Conservation (phyloP, 768 basidiomycete species). For the Amylocystis lapponica region DNA sequence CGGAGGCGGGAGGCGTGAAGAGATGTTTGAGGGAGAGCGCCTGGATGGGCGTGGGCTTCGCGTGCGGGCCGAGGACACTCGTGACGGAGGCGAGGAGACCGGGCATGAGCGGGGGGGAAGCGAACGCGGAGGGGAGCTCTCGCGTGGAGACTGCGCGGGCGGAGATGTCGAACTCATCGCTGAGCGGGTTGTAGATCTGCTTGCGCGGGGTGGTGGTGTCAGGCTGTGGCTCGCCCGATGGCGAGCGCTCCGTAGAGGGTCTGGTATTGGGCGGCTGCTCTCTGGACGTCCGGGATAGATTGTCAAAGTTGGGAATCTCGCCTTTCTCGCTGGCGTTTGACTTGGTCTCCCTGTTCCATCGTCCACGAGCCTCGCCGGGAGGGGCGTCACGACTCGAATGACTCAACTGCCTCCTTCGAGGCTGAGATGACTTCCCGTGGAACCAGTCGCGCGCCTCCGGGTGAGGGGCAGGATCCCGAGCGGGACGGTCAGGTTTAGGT, state of each 20-base stretch:
- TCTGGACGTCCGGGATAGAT: not conserved
- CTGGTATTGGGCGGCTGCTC: not conserved
- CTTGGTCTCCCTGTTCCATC: no score
- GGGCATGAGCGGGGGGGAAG: slow-evolving; percentile 63
- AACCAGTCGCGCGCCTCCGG: slow-evolving; percentile 7
- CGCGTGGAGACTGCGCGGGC: slow-evolving; percentile 15
- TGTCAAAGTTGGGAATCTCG: not conserved
- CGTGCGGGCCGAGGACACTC: slow-evolving; percentile 50
- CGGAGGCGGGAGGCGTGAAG: slow-evolving; percentile 26
- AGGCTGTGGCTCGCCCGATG: no score
- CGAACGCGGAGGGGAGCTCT: slow-evolving; percentile 40
- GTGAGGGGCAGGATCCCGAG: slow-evolving; percentile 19
- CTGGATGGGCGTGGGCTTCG: slow-evolving; percentile 75
- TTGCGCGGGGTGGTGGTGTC: not conserved
- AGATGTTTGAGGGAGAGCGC: slow-evolving; percentile 64
- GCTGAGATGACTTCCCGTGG: no score
- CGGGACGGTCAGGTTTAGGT: slow-evolving; percentile 2
- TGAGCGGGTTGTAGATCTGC: slow-evolving; percentile 22
- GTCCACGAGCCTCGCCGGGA: no score
- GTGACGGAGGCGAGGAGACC: slow-evolving; percentile 55
- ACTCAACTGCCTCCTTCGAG: no score
- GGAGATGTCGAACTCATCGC: slow-evolving; percentile 33
- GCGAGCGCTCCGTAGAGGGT: not conserved
- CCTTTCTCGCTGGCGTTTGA: no score
- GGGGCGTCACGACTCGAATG: no score